phyloP scores from a whole-genome alignment of 257 asterid genomes.

The Capsicum pubescens region DNA sequence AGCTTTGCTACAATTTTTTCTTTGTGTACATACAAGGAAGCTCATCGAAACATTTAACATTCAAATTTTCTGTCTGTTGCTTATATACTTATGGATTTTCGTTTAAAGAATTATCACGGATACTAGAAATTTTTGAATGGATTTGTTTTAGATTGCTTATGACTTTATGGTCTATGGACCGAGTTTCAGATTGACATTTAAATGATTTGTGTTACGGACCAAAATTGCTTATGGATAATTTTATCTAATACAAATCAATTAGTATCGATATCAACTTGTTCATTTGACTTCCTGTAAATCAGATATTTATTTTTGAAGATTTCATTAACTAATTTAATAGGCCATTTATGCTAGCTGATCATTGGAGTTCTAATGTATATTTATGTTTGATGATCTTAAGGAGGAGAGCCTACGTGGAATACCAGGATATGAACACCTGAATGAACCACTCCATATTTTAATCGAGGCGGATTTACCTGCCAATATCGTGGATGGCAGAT shows the following conservation, averaged over 20 bases:
- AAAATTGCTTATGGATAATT: not conserved
- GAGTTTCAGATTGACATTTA: not conserved
- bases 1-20: not conserved
- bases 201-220: not conserved
- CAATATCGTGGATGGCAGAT: slow-evolving; percentile 69
- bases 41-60: not conserved
- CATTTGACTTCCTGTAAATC: not conserved
- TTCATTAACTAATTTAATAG: not conserved
- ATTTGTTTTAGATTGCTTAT: too few species aligned
- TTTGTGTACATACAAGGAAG: not conserved
- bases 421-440: slow-evolving; percentile 97
- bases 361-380: slow-evolving; percentile 7
- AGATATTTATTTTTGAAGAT: slow-evolving; percentile 6
- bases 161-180: not conserved
- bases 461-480: slow-evolving; percentile 96
- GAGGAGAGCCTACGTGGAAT: slow-evolving; percentile 90
- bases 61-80: not conserved
- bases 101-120: not conserved
- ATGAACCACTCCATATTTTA: slow-evolving; percentile 83
- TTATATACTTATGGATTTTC: not conserved
- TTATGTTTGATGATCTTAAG: slow-evolving; percentile 47
- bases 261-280: not conserved
- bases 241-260: not conserved
- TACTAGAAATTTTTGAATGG: not conserved
- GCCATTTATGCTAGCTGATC: not conserved